Evolutionary conservation across 2,329 filamentous ascomycete genomes (phyloP).

Genomic region (Xylariales sp.): DNA sequence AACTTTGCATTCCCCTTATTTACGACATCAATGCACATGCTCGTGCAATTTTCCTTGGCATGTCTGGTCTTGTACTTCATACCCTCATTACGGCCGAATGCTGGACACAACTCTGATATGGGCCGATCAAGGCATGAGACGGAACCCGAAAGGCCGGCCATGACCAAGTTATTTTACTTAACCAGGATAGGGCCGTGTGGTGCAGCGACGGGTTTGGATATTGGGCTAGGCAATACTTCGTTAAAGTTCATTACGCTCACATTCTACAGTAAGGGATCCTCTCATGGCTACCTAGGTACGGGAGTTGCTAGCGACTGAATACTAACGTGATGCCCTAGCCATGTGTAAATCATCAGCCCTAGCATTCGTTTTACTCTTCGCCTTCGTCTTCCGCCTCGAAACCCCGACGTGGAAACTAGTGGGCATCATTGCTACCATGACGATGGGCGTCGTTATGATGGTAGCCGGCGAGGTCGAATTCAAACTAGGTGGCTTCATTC

Average conservation of each 20-base stretch:
- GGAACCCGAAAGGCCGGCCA: conserved; percentile 56
- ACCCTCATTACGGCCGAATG: conserved; percentile 71
- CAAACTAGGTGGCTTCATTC: conserved; percentile 76
- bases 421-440: conserved; percentile 87
- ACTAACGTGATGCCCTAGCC: conserved; percentile 41
- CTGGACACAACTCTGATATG: conserved; percentile 40
- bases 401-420: conserved; percentile 80
- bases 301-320: background rate
- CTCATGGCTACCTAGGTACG: background rate
- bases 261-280: conserved; percentile 70
- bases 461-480: conserved; percentile 93
- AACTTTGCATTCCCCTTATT: conserved; percentile 95
- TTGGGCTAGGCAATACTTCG: conserved; percentile 92
- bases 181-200: conserved; percentile 90
- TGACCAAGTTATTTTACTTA: conserved; percentile 88
- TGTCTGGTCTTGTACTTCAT: conserved; percentile 74
- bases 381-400: conserved; percentile 90
- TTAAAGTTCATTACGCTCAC: conserved; percentile 94
- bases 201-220: conserved; percentile 87
- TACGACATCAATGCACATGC: conserved; percentile 92
- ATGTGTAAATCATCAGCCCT: conserved; percentile 99
- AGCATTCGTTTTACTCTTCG: conserved; percentile 91
- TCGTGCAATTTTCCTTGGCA: conserved; percentile 83
- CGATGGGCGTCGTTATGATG: conserved; percentile 92
- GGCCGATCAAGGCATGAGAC: conserved; percentile 47